Percentiles rank a stretch among this genome's conserved stretches.
phyloP scores from a whole-genome alignment of 164 flowering plant genomes.

The Magnolia officinalis region DNA sequence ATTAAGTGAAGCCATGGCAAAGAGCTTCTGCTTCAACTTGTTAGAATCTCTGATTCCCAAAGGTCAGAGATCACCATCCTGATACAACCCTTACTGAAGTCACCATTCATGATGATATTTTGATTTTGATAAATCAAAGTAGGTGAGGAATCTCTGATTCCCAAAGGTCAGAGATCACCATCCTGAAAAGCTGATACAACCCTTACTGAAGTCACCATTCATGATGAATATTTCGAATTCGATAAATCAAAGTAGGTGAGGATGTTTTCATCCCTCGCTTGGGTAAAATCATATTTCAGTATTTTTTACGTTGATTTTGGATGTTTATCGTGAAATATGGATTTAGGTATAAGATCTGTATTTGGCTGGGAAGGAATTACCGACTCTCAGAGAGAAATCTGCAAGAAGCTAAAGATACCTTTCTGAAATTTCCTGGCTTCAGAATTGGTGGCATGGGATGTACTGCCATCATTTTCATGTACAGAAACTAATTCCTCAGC shows the following conservation, averaged over 20 bases:
- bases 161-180: too few relatives aligned
- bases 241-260: background rate
- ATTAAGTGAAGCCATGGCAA: background rate
- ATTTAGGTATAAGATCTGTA: background rate
- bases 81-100: background rate
- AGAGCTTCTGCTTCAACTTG: background rate
- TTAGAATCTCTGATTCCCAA: background rate
- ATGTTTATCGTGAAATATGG: too few relatives aligned
- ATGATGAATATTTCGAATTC: background rate
- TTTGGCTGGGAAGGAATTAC: background rate
- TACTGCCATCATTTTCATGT: slow-evolving; percentile 24
- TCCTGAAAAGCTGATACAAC: background rate
- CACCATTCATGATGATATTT: background rate
- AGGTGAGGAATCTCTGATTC: background rate
- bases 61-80: too few relatives aligned
- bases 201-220: background rate
- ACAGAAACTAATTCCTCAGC: slow-evolving; percentile 31
- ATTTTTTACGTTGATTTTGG: background rate
- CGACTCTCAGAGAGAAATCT: background rate
- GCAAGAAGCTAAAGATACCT: slow-evolving; percentile 25
- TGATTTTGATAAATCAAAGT: background rate
- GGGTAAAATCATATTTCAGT: background rate
- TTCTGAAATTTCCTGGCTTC: slow-evolving; percentile 26
- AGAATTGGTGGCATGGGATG: slow-evolving; percentile 23
- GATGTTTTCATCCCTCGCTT: background rate